These are phyloP conservation scores for Fusarium austroafricanum DNA, from an alignment of 2,329 filamentous ascomycete genomes.

Conservation along the genomic window DNA sequence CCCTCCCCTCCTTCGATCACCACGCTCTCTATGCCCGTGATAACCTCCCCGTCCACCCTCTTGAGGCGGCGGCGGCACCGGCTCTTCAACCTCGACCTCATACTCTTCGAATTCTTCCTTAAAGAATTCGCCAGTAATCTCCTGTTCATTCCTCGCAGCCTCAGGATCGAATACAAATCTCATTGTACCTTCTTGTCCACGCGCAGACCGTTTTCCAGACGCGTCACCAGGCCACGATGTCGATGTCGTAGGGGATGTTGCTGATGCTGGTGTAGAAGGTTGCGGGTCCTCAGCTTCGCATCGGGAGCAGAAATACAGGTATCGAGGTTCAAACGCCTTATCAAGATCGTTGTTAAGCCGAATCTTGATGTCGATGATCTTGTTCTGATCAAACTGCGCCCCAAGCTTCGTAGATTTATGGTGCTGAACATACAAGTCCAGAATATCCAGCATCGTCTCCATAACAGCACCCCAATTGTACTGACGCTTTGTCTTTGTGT, in stretches of 20 bases:
- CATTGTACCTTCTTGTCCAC: slow-evolving; percentile 77
- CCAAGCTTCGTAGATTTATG: slow-evolving; percentile 80
- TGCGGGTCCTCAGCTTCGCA: slow-evolving; percentile 58
- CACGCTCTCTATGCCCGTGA: slow-evolving; percentile 49
- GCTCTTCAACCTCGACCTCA: slow-evolving; percentile 80
- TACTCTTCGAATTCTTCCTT: slow-evolving; percentile 81
- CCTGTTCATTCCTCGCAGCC: slow-evolving; percentile 77
- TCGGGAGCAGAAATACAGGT: slow-evolving; percentile 68
- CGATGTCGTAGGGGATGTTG: slow-evolving; percentile 55
- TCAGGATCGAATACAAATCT: slow-evolving; percentile 89
- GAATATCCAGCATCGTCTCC: slow-evolving; percentile 89
- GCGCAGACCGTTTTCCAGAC: slow-evolving; percentile 48
- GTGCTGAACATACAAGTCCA: slow-evolving; percentile 93
- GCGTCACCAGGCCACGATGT: slow-evolving; percentile 53
- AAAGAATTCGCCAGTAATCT: slow-evolving; percentile 74
- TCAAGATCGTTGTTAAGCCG: slow-evolving; percentile 85
- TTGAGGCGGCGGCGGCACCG: slow-evolving; percentile 52
- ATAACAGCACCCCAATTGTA: slow-evolving; percentile 62
- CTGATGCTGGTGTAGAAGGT: slow-evolving; percentile 48
- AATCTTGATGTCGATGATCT: slow-evolving; percentile 89
- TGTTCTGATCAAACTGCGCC: slow-evolving; percentile 75
- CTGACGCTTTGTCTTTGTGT: slow-evolving; percentile 62
- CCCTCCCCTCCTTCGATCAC: slow-evolving; percentile 49
- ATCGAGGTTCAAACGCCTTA: slow-evolving; percentile 69
- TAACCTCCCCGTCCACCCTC: slow-evolving; percentile 45